phyloP scores from a whole-genome alignment of 1,284 basidiomycete species.

The Ustilago cynodontis region DNA sequence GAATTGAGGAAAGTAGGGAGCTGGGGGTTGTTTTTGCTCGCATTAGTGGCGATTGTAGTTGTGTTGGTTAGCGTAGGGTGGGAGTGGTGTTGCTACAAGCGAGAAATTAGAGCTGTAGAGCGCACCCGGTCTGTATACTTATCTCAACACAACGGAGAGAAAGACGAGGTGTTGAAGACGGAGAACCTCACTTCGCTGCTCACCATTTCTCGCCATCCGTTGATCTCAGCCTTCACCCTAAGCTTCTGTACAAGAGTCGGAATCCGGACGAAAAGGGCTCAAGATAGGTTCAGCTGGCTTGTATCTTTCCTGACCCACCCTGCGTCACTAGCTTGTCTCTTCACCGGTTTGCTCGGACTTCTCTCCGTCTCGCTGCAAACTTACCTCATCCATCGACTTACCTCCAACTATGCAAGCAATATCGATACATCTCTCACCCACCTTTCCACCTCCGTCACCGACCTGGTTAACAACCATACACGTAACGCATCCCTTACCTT shows the following conservation, averaged over 20 bases:
- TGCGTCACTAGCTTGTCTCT: conserved; percentile 86
- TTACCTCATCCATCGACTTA: conserved; percentile 71
- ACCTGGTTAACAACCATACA: conserved; percentile 82
- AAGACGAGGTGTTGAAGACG: conserved; percentile 19
- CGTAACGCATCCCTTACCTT: conserved; percentile 79
- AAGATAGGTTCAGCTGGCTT: conserved; percentile 77
- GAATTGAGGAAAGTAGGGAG: conserved; percentile 32
- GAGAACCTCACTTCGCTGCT: conserved; percentile 44
- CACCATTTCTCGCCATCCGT: conserved; percentile 53
- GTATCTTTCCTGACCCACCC: conserved; percentile 89
- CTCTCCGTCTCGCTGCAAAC: conserved; percentile 88
- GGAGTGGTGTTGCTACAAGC: conserved; percentile 57
- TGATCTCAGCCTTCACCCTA: conserved; percentile 42
- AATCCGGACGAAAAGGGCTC: conserved; percentile 21
- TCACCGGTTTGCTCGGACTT: conserved; percentile 90
- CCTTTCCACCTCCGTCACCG: conserved; percentile 78
- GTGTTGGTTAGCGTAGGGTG: conserved; percentile 23
- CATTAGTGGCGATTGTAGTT: conserved; percentile 35
- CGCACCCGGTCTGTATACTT: conserved; percentile 44
- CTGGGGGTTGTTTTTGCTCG: conserved; percentile 37
- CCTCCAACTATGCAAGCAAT: conserved; percentile 24
- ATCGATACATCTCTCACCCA: conserved; percentile 74
- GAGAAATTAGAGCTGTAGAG: conserved; percentile 39
- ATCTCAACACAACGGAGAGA: conserved; percentile 5
- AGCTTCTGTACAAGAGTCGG: conserved; percentile 29